Conservation (phyloP, 495 filamentous ascomycete species). For the Podospora pseudocomata region DNA sequence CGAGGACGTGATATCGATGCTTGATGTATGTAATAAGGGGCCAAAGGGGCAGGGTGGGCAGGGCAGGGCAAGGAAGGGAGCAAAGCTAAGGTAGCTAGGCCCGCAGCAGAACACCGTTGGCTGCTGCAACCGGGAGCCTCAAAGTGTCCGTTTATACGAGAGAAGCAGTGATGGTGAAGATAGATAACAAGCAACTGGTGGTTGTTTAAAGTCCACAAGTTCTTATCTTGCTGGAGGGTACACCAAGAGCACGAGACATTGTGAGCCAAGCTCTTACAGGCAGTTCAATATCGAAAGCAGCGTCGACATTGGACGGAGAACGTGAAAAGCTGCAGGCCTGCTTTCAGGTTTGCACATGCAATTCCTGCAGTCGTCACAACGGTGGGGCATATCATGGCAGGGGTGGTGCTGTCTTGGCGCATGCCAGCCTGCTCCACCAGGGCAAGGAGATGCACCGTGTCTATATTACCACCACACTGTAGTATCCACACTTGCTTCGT, state of each 20-base stretch:
- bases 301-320: conserved; percentile 1
- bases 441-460: background rate
- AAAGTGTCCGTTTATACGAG: background rate
- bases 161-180: background rate
- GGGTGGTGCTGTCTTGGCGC: conserved; percentile 3
- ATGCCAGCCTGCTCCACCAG: background rate
- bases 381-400: conserved; percentile 7
- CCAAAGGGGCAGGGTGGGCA: background rate
- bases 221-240: background rate
- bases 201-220: background rate
- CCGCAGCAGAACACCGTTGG: background rate
- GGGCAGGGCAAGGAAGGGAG: background rate
- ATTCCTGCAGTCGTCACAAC: conserved; percentile 21
- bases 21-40: conserved; percentile 8
- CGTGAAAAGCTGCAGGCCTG: background rate
- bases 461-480: too few species aligned
- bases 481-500: background rate
- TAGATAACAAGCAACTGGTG: background rate
- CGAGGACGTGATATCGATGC: conserved; percentile 9
- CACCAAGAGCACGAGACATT: background rate
- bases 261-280: too few species aligned
- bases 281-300: background rate
- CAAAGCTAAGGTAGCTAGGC: background rate
- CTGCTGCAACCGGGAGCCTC: conserved; percentile 4
- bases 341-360: conserved; percentile 19